phyloP scores from a whole-genome alignment of 202 grass and related monocot species.

The Carex sylvatica region DNA sequence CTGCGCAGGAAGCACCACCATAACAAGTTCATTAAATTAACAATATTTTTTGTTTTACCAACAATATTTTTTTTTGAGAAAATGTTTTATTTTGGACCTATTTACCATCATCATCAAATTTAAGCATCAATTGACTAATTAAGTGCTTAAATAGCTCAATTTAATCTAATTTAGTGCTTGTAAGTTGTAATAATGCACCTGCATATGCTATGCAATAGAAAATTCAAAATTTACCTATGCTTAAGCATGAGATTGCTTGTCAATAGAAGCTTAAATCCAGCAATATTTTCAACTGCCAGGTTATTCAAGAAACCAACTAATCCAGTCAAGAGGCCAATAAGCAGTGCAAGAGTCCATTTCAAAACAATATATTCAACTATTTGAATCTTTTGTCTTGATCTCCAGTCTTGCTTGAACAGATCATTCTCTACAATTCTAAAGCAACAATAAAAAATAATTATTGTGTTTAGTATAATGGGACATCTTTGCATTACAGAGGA shows the following conservation, averaged over 20 bases:
- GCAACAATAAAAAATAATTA: background rate
- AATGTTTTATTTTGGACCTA: background rate
- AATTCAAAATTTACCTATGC: slow-evolving; percentile 43
- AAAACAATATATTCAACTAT: slow-evolving; percentile 89
- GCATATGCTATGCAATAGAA: background rate
- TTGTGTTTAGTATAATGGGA: background rate
- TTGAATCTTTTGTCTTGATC: slow-evolving; percentile 66
- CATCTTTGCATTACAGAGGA: background rate
- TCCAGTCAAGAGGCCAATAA: slow-evolving; percentile 74
- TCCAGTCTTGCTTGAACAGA: slow-evolving; percentile 91
- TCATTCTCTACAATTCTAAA: slow-evolving; percentile 88
- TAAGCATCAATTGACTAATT: background rate
- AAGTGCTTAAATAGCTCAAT: background rate
- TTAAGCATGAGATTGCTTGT: slow-evolving; percentile 74
- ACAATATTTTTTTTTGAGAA: background rate
- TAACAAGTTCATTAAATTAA: slow-evolving; percentile 17
- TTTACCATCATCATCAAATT: background rate
- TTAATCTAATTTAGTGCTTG: background rate
- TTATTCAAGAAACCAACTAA: slow-evolving; percentile 89
- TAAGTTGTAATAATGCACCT: background rate
- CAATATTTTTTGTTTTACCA: background rate
- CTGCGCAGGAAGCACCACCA: slow-evolving; percentile 56
- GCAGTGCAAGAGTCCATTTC: slow-evolving; percentile 82
- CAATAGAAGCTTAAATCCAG: slow-evolving; percentile 68
- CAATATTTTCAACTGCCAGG: slow-evolving; percentile 91